These are phyloP conservation scores for Kuraishia molischiana DNA, from an alignment of 805 yeast genomes.

Conservation along the genomic window DNA sequence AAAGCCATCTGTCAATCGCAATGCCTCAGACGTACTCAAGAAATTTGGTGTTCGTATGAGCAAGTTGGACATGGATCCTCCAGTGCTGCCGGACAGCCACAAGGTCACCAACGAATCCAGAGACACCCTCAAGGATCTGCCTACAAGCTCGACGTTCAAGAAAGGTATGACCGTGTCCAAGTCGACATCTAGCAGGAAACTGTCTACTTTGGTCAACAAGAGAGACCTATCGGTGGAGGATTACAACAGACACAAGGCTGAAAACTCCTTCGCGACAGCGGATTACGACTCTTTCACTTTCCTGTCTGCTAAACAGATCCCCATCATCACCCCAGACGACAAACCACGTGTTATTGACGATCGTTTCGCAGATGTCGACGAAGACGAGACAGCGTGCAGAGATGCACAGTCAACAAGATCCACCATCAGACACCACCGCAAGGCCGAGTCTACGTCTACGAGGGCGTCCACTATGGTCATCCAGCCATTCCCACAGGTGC, in stretches of 20 bases:
- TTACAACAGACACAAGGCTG: slow-evolving; percentile 10
- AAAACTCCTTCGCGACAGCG: slow-evolving; percentile 16
- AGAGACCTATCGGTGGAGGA: slow-evolving; percentile 3
- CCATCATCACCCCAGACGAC: slow-evolving; percentile 13
- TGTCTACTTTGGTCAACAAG: slow-evolving; percentile 7
- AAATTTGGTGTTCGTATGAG: slow-evolving; percentile 19
- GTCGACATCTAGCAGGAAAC: slow-evolving; percentile 18
- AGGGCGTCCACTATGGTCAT: slow-evolving; percentile 13
- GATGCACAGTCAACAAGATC: slow-evolving; percentile 7
- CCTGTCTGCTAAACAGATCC: slow-evolving; percentile 21
- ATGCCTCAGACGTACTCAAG: slow-evolving; percentile 14
- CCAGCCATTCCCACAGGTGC: slow-evolving; percentile 9
- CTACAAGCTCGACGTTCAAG: slow-evolving; percentile 1
- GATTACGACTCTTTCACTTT: slow-evolving; percentile 19
- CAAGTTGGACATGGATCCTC: slow-evolving; percentile 2
- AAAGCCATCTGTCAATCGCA: slow-evolving; percentile 4
- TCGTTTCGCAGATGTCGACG: slow-evolving; percentile 21
- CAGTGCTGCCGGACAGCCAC: background rate
- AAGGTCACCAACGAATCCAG: background rate
- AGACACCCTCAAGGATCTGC: background rate
- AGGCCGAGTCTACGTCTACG: slow-evolving; percentile 13
- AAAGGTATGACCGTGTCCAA: slow-evolving; percentile 1
- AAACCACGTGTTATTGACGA: slow-evolving; percentile 1
- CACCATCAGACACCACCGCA: slow-evolving; percentile 15
- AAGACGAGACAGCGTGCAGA: slow-evolving; percentile 3